A percentile compares a stretch with the other conserved stretches of the same genome.
Evolutionary conservation across 257 asterid genomes (phyloP).

Genomic region (Perilla frutescens): DNA sequence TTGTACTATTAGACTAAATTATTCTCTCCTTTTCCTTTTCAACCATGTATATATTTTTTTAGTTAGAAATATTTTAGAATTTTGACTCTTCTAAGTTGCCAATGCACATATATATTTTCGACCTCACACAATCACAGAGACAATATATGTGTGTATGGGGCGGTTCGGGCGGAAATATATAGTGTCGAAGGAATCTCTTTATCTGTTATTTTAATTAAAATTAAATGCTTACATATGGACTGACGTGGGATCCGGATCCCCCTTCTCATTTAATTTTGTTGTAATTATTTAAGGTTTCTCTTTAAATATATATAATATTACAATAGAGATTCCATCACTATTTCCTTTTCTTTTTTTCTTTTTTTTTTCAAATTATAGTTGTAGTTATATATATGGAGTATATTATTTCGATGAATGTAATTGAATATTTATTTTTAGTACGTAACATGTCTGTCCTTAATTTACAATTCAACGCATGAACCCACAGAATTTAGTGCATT

Average conservation of each 20-base stretch:
- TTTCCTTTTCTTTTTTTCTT: too few species aligned
- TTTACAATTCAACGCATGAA: too few species aligned
- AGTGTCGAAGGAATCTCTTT: constrained; percentile 30
- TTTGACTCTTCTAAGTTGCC: constrained; percentile 31
- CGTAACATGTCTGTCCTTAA: too few species aligned
- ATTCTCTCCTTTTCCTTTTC: constrained; percentile 21
- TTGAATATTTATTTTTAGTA: too few species aligned
- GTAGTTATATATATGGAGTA: too few species aligned
- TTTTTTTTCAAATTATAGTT: too few species aligned
- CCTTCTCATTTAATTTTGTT: neutral
- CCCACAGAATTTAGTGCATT: too few species aligned
- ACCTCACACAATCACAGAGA: constrained; percentile 3
- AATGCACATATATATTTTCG: neutral
- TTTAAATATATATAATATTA: too few species aligned
- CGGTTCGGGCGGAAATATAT: constrained; percentile 29
- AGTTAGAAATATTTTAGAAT: neutral
- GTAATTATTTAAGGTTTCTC: too few species aligned
- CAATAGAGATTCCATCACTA: too few species aligned
- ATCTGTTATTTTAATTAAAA: neutral
- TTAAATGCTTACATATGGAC: constrained; percentile 15
- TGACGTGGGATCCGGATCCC: constrained; percentile 31
- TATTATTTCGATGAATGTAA: too few species aligned
- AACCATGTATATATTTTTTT: neutral
- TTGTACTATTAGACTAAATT: constrained; percentile 8
- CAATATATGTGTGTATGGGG: constrained; percentile 30